Conservation (phyloP, 148 eudicot genomes). For the Amaranthus palmeri region DNA sequence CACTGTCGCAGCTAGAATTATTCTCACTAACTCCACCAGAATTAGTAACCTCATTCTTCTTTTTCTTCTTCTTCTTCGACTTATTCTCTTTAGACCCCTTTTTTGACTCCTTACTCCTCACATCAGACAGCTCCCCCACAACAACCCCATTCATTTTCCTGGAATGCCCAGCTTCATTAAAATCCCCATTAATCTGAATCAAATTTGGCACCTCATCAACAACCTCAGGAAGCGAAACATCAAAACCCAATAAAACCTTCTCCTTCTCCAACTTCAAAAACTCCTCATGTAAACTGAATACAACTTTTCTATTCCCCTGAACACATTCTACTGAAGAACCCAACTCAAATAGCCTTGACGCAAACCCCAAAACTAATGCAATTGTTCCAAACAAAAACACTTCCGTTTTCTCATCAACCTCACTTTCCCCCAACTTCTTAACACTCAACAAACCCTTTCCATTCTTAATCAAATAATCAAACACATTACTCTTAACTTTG, state of each 20-base stretch:
- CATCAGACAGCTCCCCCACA: slow-evolving; percentile 22
- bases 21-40: background rate
- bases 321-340: slow-evolving; percentile 59
- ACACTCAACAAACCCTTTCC: slow-evolving; percentile 49
- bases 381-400: slow-evolving; percentile 44
- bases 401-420: slow-evolving; percentile 34
- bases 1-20: slow-evolving; percentile 16
- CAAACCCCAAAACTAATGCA: slow-evolving; percentile 53
- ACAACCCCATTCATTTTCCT: slow-evolving; percentile 18
- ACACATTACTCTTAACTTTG: slow-evolving; percentile 58
- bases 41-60: slow-evolving; percentile 20
- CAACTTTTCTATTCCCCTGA: slow-evolving; percentile 85
- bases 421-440: slow-evolving; percentile 31
- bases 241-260: slow-evolving; percentile 43
- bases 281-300: slow-evolving; percentile 58
- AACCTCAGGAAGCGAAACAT: slow-evolving; percentile 40
- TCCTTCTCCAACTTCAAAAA: slow-evolving; percentile 87
- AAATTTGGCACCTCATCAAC: slow-evolving; percentile 46
- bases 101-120: slow-evolving; percentile 24
- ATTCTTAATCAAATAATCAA: slow-evolving; percentile 49
- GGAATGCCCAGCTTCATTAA: slow-evolving; percentile 3
- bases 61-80: slow-evolving; percentile 39
- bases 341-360: slow-evolving; percentile 48
- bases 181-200: slow-evolving; percentile 38
- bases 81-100: slow-evolving; percentile 27